phyloP scores from a whole-genome alignment of 139 green algal genomes.

The Pleodorina starrii region DNA sequence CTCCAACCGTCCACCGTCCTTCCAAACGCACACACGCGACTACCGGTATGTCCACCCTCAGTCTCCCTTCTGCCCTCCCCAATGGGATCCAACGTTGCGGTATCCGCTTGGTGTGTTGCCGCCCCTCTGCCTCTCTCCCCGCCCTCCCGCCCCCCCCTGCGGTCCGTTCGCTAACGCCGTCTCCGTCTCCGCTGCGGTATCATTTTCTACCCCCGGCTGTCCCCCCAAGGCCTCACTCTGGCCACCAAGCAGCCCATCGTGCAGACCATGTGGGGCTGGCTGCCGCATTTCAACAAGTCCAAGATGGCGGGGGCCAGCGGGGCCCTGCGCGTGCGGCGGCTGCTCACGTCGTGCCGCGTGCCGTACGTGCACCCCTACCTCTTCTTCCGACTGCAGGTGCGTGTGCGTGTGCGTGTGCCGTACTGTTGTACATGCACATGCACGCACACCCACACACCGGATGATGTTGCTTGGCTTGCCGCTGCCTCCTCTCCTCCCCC shows the following conservation, averaged over 20 bases:
- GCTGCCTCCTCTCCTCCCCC: no score
- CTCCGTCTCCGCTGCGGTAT: background rate
- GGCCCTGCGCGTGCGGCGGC: background rate
- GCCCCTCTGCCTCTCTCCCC: background rate
- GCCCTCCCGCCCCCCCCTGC: background rate
- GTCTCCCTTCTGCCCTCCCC: no score
- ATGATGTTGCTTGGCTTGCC: no score
- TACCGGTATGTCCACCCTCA: no score
- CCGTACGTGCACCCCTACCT: constrained; percentile 47
- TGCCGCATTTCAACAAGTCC: background rate
- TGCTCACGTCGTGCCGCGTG: background rate
- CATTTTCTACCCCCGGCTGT: background rate
- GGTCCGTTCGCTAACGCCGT: no score
- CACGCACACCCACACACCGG: no score
- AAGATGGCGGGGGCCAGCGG: background rate
- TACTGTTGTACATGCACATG: no score
- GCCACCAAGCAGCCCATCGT: background rate
- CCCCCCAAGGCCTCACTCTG: background rate
- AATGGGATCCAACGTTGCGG: no score
- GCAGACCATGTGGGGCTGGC: constrained; percentile 33
- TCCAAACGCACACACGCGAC: no score
- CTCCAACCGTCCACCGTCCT: no score
- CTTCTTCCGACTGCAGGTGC: constrained; percentile 42
- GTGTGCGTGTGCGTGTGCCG: no score
- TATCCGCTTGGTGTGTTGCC: no score